These are phyloP conservation scores for Aspergillus novoparasiticus DNA, from an alignment of 2,329 filamentous ascomycete species.

Conservation along the genomic window DNA sequence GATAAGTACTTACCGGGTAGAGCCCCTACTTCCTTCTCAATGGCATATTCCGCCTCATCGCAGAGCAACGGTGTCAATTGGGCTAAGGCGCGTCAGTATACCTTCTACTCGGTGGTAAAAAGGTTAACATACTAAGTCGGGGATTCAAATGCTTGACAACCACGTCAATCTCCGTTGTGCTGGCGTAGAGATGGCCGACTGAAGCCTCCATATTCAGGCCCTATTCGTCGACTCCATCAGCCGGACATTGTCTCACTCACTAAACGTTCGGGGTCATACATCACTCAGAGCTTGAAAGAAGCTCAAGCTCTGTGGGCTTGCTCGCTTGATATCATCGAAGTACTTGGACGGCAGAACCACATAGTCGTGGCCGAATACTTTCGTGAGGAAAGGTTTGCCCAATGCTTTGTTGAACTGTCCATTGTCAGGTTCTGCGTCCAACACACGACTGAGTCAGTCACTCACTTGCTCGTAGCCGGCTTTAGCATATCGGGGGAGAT, in stretches of 20 bases:
- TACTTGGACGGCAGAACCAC: not conserved
- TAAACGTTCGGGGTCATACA: not conserved
- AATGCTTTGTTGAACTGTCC: not conserved
- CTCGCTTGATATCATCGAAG: not conserved
- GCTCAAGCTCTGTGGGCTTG: not conserved
- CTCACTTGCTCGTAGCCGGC: not conserved
- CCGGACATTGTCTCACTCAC: not conserved
- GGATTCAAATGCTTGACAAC: slow-evolving; percentile 2
- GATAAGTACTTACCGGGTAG: no score
- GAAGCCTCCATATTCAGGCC: slow-evolving; percentile 5
- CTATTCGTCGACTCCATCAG: not conserved
- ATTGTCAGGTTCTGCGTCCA: not conserved
- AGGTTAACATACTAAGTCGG: not conserved
- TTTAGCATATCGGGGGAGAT: not conserved
- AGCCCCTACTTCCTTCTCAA: no score
- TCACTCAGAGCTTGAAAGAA: not conserved
- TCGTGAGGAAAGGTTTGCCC: not conserved
- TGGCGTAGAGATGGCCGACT: not conserved
- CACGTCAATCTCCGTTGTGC: slow-evolving; percentile 4
- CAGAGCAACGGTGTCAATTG: no score
- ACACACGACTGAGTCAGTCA: no score
- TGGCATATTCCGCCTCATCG: no score
- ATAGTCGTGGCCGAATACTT: not conserved
- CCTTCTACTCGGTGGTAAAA: no score
- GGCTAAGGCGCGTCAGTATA: no score